Evolutionary conservation across 163 green algal genomes (phyloP).

Genomic region (Volvox carteri): DNA sequence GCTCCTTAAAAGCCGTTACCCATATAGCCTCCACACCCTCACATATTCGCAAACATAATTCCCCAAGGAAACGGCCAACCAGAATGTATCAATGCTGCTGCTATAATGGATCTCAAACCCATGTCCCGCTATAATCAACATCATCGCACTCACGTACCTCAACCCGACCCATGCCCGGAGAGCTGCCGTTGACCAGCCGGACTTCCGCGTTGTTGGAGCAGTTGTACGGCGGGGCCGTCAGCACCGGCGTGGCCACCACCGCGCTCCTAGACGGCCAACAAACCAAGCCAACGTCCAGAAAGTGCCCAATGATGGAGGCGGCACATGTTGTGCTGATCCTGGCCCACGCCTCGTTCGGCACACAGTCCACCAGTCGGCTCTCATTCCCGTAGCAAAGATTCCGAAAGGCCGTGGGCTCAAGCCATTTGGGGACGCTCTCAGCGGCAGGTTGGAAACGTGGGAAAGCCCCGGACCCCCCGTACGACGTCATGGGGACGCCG

Average conservation of each 20-base stretch:
- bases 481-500: neutral
- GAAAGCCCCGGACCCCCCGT: neutral
- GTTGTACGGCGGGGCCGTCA: neutral
- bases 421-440: neutral
- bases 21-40: too few relatives aligned
- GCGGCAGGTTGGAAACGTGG: neutral
- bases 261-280: neutral
- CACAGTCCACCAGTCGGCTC: slow-evolving; percentile 20
- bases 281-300: neutral
- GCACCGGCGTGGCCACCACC: neutral
- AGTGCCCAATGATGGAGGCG: neutral
- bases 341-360: slow-evolving; percentile 27
- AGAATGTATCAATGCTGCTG: too few relatives aligned
- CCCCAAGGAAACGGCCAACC: too few relatives aligned
- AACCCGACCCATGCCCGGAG: slow-evolving; percentile 16
- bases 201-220: neutral
- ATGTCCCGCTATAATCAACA: too few relatives aligned
- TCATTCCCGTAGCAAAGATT: slow-evolving; percentile 33
- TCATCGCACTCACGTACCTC: slow-evolving; percentile 45
- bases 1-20: too few relatives aligned
- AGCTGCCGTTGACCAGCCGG: slow-evolving; percentile 29
- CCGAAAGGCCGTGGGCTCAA: neutral
- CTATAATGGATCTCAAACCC: too few relatives aligned
- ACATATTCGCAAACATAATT: too few relatives aligned
- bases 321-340: neutral